Evolutionary conservation across 176 grass and related monocot species (phyloP).

Genomic region (Puya raimondii): DNA sequence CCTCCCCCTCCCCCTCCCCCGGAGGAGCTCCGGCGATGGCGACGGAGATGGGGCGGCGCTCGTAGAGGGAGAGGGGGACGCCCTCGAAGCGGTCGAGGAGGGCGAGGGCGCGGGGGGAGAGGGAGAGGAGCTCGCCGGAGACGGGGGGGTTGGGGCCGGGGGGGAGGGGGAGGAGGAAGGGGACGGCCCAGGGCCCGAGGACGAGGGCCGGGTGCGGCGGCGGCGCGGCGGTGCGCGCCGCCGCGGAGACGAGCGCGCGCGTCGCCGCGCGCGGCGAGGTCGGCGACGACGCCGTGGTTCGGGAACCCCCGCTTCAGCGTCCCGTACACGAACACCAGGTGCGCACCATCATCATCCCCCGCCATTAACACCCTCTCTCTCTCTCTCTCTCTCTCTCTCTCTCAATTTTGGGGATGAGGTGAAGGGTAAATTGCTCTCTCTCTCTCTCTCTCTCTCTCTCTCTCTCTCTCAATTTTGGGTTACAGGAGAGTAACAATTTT

Average conservation of each 20-base stretch:
- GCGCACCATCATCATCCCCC: too few species aligned
- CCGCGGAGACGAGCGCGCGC: constrained; percentile 21
- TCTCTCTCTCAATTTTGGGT: too few species aligned
- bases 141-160: constrained; percentile 1
- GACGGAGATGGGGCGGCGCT: constrained; percentile 42
- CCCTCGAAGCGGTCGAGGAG: constrained; percentile 41
- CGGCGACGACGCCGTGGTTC: constrained; percentile 41
- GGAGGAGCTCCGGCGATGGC: neutral
- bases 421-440: too few species aligned
- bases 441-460: too few species aligned
- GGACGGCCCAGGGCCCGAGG: constrained; percentile 44
- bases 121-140: constrained; percentile 41
- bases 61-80: constrained; percentile 52
- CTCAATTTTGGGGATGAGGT: too few species aligned
- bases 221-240: too few species aligned
- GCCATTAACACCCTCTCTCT: too few species aligned
- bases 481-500: too few species aligned
- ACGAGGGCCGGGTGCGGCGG: constrained; percentile 20
- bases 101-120: constrained; percentile 4
- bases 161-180: constrained; percentile 41
- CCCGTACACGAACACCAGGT: constrained; percentile 64
- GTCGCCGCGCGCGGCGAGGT: constrained; percentile 15
- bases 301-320: constrained; percentile 70
- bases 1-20: constrained; percentile 33
- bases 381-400: too few species aligned